Evolutionary conservation across 2,329 filamentous ascomycete genomes (phyloP).

Genomic region (Aspergillus sp.): DNA sequence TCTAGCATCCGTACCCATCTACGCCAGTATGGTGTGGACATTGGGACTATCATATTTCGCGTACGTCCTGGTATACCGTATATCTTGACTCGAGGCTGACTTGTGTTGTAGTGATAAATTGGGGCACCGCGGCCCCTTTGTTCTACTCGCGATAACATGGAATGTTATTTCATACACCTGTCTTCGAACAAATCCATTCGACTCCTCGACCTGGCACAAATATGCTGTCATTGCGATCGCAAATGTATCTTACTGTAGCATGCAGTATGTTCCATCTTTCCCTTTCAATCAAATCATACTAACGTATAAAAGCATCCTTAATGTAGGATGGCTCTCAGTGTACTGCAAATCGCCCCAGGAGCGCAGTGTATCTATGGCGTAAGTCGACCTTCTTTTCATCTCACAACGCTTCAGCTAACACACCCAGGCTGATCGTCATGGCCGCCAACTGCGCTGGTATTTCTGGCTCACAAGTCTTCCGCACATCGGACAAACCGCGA

Average conservation of each 20-base stretch:
- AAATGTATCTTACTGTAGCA: constrained; percentile 27
- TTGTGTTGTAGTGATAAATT: constrained; percentile 20
- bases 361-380: constrained; percentile 57
- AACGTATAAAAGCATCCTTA: constrained; percentile 35
- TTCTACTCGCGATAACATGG: constrained; percentile 33
- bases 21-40: constrained; percentile 23
- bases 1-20: constrained; percentile 48
- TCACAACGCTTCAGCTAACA: background rate
- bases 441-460: constrained; percentile 59
- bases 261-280: constrained; percentile 26
- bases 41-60: constrained; percentile 18
- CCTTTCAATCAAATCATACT: background rate
- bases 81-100: constrained; percentile 6
- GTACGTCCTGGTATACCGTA: constrained; percentile 10
- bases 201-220: constrained; percentile 20
- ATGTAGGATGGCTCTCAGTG: constrained; percentile 58
- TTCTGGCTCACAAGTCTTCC: constrained; percentile 58
- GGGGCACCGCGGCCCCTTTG: constrained; percentile 29
- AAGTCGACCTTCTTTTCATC: constrained; percentile 8
- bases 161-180: constrained; percentile 34
- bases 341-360: constrained; percentile 54
- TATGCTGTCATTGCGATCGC: constrained; percentile 25
- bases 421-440: constrained; percentile 48
- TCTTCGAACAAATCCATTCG: constrained; percentile 21
- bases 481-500: constrained; percentile 18